phyloP scores from a whole-genome alignment of 768 basidiomycete genomes.

The Tephrocybe sp. region DNA sequence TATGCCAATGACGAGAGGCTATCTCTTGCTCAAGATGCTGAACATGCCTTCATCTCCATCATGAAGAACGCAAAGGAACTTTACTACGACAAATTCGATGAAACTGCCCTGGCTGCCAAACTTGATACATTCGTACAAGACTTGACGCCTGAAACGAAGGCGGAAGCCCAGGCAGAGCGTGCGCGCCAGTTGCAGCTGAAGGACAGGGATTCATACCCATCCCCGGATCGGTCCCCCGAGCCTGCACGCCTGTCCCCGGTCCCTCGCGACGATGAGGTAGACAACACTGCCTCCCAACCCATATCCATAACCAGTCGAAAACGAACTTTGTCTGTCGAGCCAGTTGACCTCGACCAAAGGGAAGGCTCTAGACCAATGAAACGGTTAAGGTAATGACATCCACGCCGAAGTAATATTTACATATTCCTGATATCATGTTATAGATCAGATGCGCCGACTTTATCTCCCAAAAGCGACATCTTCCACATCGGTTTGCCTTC shows the following conservation, averaged over 20 bases:
- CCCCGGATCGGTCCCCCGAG: slow-evolving; percentile 19
- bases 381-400: slow-evolving; percentile 14
- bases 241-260: background rate
- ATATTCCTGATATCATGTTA: background rate
- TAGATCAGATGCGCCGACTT: background rate
- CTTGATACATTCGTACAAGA: slow-evolving; percentile 30
- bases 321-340: slow-evolving; percentile 9
- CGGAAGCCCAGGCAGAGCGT: slow-evolving; percentile 14
- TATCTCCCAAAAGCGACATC: background rate
- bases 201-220: slow-evolving; percentile 17
- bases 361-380: slow-evolving; percentile 13
- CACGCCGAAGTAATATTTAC: background rate
- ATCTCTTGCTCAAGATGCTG: slow-evolving; percentile 22
- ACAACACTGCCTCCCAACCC: background rate
- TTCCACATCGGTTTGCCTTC: slow-evolving; percentile 9
- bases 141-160: slow-evolving; percentile 21
- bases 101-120: slow-evolving; percentile 28
- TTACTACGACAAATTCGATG: slow-evolving; percentile 20
- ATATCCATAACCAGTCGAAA: slow-evolving; percentile 11
- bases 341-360: background rate
- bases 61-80: slow-evolving; percentile 20
- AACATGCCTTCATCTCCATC: slow-evolving; percentile 22
- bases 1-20: slow-evolving; percentile 23
- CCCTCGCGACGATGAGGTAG: background rate
- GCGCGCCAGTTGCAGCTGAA: background rate